phyloP scores from a whole-genome alignment of 2,329 filamentous ascomycete species.

The Hirsutella minnesotensis region DNA sequence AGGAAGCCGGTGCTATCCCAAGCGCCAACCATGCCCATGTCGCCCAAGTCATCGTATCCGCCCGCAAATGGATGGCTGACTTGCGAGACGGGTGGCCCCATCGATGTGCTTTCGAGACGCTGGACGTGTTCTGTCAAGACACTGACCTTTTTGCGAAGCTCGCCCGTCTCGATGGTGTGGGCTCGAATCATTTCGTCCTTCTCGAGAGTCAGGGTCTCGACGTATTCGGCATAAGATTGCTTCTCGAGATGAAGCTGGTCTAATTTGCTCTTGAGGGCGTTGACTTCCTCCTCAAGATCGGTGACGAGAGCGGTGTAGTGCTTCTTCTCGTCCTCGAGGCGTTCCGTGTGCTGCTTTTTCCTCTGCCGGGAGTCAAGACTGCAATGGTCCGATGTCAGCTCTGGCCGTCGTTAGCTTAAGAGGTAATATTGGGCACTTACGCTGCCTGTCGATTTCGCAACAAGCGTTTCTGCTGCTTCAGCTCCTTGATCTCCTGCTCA shows the following conservation, averaged over 20 bases:
- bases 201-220: conserved; percentile 68
- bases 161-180: conserved; percentile 82
- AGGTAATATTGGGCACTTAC: conserved; percentile 43
- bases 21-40: conserved; percentile 64
- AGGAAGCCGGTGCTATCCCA: conserved; percentile 72
- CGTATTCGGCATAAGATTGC: conserved; percentile 61
- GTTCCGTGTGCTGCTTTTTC: conserved; percentile 97
- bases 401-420: neutral
- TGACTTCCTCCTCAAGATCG: conserved; percentile 68
- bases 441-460: conserved; percentile 93
- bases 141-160: conserved; percentile 84
- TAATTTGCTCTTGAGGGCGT: conserved; percentile 54
- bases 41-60: conserved; percentile 73
- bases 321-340: conserved; percentile 95
- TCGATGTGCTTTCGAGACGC: conserved; percentile 51
- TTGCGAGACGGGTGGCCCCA: conserved; percentile 17
- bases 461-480: conserved; percentile 95
- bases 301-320: conserved; percentile 66
- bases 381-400: conserved; percentile 6
- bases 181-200: conserved; percentile 83
- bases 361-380: conserved; percentile 93
- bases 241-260: conserved; percentile 63
- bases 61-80: conserved; percentile 53
- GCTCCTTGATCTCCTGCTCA: conserved; percentile 90
- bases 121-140: conserved; percentile 64